Evolutionary conservation across 2,329 filamentous ascomycete species (phyloP).

Genomic region (Colletotrichum sp.): DNA sequence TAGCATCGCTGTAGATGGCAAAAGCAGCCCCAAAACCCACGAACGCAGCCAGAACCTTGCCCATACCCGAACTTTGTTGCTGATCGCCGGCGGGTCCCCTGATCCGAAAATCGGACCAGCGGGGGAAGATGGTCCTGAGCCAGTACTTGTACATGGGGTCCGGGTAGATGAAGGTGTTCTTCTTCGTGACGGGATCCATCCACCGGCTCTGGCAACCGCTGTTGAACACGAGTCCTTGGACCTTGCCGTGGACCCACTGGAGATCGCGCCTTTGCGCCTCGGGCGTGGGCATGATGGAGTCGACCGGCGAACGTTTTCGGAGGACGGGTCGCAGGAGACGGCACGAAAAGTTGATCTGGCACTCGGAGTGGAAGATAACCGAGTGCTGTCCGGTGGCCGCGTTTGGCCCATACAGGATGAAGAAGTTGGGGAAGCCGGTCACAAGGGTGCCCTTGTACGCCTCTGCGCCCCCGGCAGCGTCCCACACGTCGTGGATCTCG

Average conservation of each 20-base stretch:
- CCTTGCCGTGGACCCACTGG: neutral
- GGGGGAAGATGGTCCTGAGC: conserved; percentile 48
- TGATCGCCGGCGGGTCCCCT: too few species aligned
- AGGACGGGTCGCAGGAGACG: neutral
- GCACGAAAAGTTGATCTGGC: neutral
- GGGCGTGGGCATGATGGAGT: neutral
- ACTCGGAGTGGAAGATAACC: conserved; percentile 3
- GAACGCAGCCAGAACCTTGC: too few species aligned
- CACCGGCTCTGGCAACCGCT: conserved; percentile 2
- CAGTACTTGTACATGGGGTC: conserved; percentile 3
- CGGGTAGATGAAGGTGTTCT: conserved; percentile 3
- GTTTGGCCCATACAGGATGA: conserved; percentile 1
- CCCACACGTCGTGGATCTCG: neutral
- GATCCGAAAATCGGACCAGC: conserved; percentile 37
- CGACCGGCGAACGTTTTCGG: neutral
- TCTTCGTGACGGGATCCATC: neutral
- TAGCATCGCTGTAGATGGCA: too few species aligned
- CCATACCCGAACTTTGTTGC: too few species aligned
- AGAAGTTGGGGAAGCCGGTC: neutral
- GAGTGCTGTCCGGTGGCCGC: neutral
- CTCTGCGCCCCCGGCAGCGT: neutral
- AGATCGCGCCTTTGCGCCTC: neutral
- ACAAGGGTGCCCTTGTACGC: neutral
- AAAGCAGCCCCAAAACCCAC: too few species aligned
- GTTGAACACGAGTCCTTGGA: neutral